Evolutionary conservation across 1,284 basidiomycete genomes (phyloP), one percentile per base, ranked within the genome.

Genomic region (Trichosporon coremiiforme): DNA sequence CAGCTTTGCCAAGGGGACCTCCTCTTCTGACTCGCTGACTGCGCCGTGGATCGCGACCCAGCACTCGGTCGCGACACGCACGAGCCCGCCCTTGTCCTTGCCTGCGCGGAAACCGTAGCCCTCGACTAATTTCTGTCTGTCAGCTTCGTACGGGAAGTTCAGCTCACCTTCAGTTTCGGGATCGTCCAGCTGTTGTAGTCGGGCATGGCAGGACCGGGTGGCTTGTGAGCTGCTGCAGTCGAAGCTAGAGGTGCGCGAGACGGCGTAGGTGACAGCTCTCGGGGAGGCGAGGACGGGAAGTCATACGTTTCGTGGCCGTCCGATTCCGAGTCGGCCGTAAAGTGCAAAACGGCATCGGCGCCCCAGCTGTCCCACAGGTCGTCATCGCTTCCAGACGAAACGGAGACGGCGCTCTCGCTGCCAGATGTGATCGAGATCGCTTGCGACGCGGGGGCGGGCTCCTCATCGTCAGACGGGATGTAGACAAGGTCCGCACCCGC

Each of bases 31-130:
- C 29, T 62, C 63, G 7, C 25, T 62, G 6, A 25, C 5, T 25
- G 63, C 65, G 6, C 79, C 78, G 66, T 83, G 71, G n/a, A 78
- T 73, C 12, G 82, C 80, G 33, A 45, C 65, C 82, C 82, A 84
- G 71, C 82, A 82, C 7, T 74, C 73, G 6, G 71, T 68, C 5
- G 81, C 80, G 12, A 81, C 68, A 25, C 74, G 70, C 12, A 79
- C 75, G 15, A 82, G 71, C 0, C 77, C 75, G 2, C 68, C 57
- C 4, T 73, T 73, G 55, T 78, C 73, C 12, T 70, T 76, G 29
- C 73, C 76, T 0, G 74, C 69, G 0, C 78, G 74, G 67, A 78
- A 83, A 2, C 82, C 82, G 65, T 75, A 83, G 8, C 72, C 57
- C 8, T 71, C 71, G 38, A 74, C 75, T 9, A 70, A 45, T 31